phyloP scores from a whole-genome alignment of 331 rosid species.

The Quercus lobata region DNA sequence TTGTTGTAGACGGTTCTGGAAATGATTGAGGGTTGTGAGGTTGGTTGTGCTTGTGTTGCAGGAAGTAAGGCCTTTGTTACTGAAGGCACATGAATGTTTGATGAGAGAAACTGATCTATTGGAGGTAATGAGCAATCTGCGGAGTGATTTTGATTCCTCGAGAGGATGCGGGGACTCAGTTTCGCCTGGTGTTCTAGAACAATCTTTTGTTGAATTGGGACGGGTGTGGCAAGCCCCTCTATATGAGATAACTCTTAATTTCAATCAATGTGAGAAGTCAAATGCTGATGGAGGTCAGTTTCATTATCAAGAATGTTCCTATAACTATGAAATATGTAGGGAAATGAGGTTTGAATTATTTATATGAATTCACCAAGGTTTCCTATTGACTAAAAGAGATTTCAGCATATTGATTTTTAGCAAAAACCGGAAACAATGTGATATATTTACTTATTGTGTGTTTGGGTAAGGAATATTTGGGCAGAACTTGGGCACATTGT shows the following conservation, averaged over 20 bases:
- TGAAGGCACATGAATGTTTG: constrained; percentile 63
- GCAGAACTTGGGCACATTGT: too few relatives aligned
- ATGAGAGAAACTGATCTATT: constrained; percentile 43
- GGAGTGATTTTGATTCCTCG: constrained; percentile 26
- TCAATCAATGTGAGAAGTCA: constrained; percentile 2
- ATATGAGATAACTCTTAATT: constrained; percentile 55
- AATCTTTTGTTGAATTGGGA: constrained; percentile 53
- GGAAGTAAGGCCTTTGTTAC: constrained; percentile 66
- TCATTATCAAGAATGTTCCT: background rate
- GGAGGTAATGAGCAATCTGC: constrained; percentile 42
- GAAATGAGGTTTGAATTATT: background rate
- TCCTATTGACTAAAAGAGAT: background rate
- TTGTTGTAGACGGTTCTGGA: background rate
- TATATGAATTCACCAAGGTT: background rate
- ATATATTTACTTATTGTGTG: background rate
- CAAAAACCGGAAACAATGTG: background rate
- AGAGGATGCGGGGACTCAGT: constrained; percentile 6
- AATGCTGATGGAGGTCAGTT: constrained; percentile 42
- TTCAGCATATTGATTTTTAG: background rate
- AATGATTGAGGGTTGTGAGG: background rate
- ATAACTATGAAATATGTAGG: background rate
- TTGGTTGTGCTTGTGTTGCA: constrained; percentile 14
- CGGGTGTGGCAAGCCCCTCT: constrained; percentile 50
- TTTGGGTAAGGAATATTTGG: too few relatives aligned
- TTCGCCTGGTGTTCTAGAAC: constrained; percentile 16